These are phyloP conservation scores for Singerocomus inundabilis DNA, from an alignment of 1,284 basidiomycete genomes.

Conservation along the genomic window DNA sequence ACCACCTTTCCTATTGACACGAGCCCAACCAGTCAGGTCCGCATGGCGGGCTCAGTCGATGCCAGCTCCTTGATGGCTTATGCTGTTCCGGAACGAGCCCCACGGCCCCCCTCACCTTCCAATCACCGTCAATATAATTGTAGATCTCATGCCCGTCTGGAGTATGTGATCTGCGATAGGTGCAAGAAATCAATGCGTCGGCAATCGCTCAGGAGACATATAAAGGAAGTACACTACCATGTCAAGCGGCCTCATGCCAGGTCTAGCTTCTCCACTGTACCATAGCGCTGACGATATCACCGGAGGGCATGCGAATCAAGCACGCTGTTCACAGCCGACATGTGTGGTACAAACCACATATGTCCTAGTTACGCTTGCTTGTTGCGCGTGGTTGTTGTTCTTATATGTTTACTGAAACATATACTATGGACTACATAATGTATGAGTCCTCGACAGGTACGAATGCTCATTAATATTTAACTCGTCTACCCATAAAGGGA, in stretches of 20 bases:
- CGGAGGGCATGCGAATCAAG: slow-evolving; percentile 4
- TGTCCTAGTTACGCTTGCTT: neutral
- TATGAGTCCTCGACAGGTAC: neutral
- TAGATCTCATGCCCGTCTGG: neutral
- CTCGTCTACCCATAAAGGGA: slow-evolving; percentile 2
- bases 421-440: slow-evolving; percentile 4
- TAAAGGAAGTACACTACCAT: slow-evolving; percentile 18
- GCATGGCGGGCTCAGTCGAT: neutral
- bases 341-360: neutral
- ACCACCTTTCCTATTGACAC: neutral
- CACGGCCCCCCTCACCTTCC: neutral
- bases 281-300: neutral
- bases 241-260: slow-evolving; percentile 18
- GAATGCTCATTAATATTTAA: slow-evolving; percentile 1
- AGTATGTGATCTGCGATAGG: slow-evolving; percentile 7
- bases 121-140: slow-evolving; percentile 3
- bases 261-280: neutral
- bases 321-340: neutral
- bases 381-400: neutral
- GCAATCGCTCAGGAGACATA: slow-evolving; percentile 19
- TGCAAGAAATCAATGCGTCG: slow-evolving; percentile 22
- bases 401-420: neutral
- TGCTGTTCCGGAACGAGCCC: neutral
- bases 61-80: neutral
- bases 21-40: neutral